A percentile compares a stretch with the other conserved stretches of the same genome.
phyloP scores from a whole-genome alignment of 2,329 filamentous ascomycete genomes.

The Beauveria varroae region DNA sequence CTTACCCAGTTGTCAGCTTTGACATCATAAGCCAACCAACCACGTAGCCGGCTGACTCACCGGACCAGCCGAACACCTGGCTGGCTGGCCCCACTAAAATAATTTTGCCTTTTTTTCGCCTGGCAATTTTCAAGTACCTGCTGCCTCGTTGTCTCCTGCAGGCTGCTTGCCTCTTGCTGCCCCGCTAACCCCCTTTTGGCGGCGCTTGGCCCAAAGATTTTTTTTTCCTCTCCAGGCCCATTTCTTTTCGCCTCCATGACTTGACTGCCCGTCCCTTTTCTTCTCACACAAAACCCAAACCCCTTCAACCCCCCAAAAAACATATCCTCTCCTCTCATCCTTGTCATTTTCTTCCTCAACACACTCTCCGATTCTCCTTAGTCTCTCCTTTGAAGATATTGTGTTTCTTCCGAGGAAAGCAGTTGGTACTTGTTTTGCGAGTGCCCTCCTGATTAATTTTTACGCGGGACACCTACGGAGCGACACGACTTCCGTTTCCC shows the following conservation, averaged over 20 bases:
- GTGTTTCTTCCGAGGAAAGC: conserved; percentile 36
- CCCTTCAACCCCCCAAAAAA: conserved; percentile 14
- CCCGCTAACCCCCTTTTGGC: conserved; percentile 13
- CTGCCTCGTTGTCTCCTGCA: not conserved
- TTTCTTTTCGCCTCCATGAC: conserved; percentile 23
- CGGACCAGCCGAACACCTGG: conserved; percentile 2
- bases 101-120: not conserved
- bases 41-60: not conserved
- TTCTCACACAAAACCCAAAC: conserved; percentile 23
- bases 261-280: conserved; percentile 13
- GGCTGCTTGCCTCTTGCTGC: not conserved
- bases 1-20: not conserved
- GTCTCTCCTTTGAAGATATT: conserved; percentile 40
- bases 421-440: conserved; percentile 24
- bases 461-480: conserved; percentile 25
- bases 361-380: conserved; percentile 30
- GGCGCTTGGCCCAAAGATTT: conserved; percentile 6
- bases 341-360: conserved; percentile 22
- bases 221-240: conserved; percentile 8
- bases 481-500: conserved; percentile 25
- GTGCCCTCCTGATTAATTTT: conserved; percentile 22
- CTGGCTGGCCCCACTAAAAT: not conserved
- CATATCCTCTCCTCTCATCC: conserved; percentile 18
- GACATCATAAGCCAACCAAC: not conserved
- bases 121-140: not conserved